Conservation (phyloP, 768 basidiomycete genomes). For the Mycena floridula region DNA sequence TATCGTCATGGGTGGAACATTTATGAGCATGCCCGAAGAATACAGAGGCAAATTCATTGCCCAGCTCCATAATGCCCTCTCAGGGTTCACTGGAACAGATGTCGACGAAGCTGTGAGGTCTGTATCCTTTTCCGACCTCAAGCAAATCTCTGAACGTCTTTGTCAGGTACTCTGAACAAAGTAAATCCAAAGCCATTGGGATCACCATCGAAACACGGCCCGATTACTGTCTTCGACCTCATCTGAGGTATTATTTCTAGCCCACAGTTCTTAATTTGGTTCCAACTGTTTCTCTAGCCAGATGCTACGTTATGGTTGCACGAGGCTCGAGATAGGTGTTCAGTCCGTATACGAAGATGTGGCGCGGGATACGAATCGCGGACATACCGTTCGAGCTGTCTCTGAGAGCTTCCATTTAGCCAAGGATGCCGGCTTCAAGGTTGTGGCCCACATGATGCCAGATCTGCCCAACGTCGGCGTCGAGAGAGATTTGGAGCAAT, state of each 20-base stretch:
- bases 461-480: conserved; percentile 97
- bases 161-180: conserved; percentile 89
- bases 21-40: conserved; percentile 99
- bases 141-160: not conserved
- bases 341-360: conserved; percentile 99
- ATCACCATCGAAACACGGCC: conserved; percentile 99
- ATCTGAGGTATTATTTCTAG: conserved; percentile 63
- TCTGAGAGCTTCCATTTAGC: conserved; percentile 96
- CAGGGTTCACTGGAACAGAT: conserved; percentile 88
- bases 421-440: conserved; percentile 99
- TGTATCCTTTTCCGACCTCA: conserved; percentile 4
- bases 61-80: conserved; percentile 93
- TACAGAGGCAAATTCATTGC: conserved; percentile 92
- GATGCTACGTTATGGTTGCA: conserved; percentile 99
- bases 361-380: conserved; percentile 96
- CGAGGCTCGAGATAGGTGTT: conserved; percentile 95
- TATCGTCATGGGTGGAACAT: conserved; percentile 98
- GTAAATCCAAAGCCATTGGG: conserved; percentile 97
- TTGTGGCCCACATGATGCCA: conserved; percentile 99
- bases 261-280: not conserved
- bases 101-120: conserved; percentile 94
- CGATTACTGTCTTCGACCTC: conserved; percentile 95
- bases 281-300: conserved; percentile 47
- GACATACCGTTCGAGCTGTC: conserved; percentile 96
- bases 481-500: conserved; percentile 96